phyloP scores from a whole-genome alignment of 1,139 yeast genomes.

The Geotrichum reessii region DNA sequence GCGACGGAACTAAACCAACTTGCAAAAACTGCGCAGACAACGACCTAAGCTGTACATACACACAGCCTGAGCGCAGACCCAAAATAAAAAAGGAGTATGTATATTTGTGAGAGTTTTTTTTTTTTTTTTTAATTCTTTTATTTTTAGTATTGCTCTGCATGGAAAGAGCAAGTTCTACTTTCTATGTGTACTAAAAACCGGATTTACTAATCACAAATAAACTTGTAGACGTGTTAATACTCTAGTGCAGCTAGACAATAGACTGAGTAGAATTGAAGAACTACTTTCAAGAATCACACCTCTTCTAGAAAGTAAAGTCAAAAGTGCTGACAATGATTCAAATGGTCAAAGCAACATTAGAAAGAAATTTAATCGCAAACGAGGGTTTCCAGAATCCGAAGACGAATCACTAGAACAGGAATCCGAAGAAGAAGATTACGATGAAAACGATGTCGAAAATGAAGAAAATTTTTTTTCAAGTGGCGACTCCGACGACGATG shows the following conservation, averaged over 20 bases:
- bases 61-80: slow-evolving; percentile 32
- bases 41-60: slow-evolving; percentile 33
- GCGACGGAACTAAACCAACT: slow-evolving; percentile 63
- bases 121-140: neutral
- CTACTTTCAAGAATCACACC: slow-evolving; percentile 28
- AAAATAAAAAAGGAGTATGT: slow-evolving; percentile 29
- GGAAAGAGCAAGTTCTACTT: neutral
- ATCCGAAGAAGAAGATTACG: slow-evolving; percentile 11
- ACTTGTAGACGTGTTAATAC: neutral
- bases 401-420: slow-evolving; percentile 4
- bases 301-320: neutral
- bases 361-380: slow-evolving; percentile 4
- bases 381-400: slow-evolving; percentile 3
- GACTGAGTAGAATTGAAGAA: slow-evolving; percentile 33
- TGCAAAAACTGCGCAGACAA: slow-evolving; percentile 56
- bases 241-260: slow-evolving; percentile 7
- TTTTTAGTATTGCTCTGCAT: neutral
- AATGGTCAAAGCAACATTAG: neutral
- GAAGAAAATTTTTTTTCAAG: slow-evolving; percentile 5
- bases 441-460: slow-evolving; percentile 6
- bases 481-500: neutral
- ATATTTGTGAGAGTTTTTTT: too few species aligned
- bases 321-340: neutral
- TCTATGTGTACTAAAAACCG: too few species aligned
- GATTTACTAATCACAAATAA: neutral